Evolutionary conservation across 768 basidiomycete genomes (phyloP).

Genomic region (Termitomyces sp.): DNA sequence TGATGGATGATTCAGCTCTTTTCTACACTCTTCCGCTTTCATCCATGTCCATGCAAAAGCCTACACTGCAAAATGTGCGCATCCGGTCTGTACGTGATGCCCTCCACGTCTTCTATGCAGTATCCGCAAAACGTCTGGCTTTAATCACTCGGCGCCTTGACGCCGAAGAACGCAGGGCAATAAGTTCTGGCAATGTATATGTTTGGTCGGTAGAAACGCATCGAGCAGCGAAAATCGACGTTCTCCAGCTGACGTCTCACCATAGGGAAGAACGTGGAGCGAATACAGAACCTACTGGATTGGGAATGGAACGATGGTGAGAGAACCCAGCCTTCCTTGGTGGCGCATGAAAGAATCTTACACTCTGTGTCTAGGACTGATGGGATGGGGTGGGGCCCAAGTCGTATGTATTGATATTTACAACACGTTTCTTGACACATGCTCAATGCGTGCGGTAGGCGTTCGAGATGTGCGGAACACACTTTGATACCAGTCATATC

Average conservation of each 20-base stretch:
- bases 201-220: slow-evolving; percentile 45
- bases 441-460: slow-evolving; percentile 23
- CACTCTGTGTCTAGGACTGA: slow-evolving; percentile 31
- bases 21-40: slow-evolving; percentile 17
- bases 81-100: slow-evolving; percentile 77
- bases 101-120: slow-evolving; percentile 76
- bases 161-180: slow-evolving; percentile 71
- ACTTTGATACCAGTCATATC: slow-evolving; percentile 21
- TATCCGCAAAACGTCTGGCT: slow-evolving; percentile 60
- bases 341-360: slow-evolving; percentile 7
- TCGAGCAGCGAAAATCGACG: not conserved
- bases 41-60: slow-evolving; percentile 55
- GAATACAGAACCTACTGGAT: slow-evolving; percentile 73
- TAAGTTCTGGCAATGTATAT: slow-evolving; percentile 74
- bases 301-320: slow-evolving; percentile 83
- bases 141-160: slow-evolving; percentile 80
- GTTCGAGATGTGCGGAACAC: slow-evolving; percentile 42
- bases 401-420: slow-evolving; percentile 50
- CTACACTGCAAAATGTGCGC: slow-evolving; percentile 70
- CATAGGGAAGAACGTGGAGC: slow-evolving; percentile 78
- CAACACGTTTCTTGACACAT: not conserved
- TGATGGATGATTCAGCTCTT: slow-evolving; percentile 14
- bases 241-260: not conserved
- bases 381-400: slow-evolving; percentile 82
- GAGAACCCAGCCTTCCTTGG: slow-evolving; percentile 9